Conservation (phyloP, 352 stramenopile genomes). For the Globisporangium spinosum region DNA sequence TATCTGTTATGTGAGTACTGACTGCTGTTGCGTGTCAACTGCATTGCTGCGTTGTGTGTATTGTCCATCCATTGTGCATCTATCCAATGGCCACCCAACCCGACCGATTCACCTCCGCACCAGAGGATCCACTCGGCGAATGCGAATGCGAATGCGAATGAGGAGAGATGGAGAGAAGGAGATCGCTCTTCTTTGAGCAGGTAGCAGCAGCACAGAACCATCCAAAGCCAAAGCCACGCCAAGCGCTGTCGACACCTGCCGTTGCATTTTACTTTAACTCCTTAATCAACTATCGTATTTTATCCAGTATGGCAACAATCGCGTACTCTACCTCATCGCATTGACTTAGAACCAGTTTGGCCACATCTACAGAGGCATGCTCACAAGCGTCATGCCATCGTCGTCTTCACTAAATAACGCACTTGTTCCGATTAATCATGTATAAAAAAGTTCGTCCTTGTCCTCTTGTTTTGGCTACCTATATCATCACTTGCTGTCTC, state of each 20-base stretch:
- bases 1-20: neutral
- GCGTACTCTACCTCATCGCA: too few relatives aligned
- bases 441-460: neutral
- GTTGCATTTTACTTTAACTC: neutral
- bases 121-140: neutral
- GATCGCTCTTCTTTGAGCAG: neutral
- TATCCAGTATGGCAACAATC: neutral
- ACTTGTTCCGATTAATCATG: constrained; percentile 7
- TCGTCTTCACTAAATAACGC: neutral
- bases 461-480: neutral
- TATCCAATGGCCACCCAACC: neutral
- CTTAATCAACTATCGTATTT: constrained; percentile 10
- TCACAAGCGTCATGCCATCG: neutral
- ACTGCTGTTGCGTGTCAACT: neutral
- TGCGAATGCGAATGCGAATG: neutral
- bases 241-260: neutral
- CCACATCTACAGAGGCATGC: too few relatives aligned
- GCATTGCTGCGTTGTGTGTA: neutral
- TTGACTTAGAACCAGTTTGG: too few relatives aligned
- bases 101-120: neutral
- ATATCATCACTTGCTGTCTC: neutral
- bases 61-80: neutral
- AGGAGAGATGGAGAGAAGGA: neutral
- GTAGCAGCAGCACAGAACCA: neutral
- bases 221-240: neutral